Percentiles rank a stretch among this genome's conserved stretches.
Conservation (phyloP, 768 basidiomycete genomes). For the Russula abietina region DNA sequence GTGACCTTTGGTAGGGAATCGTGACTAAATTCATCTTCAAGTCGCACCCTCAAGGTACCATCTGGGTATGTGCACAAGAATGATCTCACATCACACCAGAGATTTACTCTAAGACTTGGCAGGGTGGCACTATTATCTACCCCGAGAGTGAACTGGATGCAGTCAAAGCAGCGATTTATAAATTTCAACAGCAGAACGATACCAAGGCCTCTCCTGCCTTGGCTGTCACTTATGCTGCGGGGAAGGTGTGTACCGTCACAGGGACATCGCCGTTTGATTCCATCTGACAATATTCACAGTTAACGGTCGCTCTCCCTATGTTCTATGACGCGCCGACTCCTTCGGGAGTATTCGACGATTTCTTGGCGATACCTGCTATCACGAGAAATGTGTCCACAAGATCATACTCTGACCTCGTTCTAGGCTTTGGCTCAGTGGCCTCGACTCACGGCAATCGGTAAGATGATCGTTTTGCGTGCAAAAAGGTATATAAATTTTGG, state of each 20-base stretch:
- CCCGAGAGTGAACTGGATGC: neutral
- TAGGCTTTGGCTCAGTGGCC: neutral
- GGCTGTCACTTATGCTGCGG: neutral
- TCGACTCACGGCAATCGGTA: neutral
- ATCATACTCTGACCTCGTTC: neutral
- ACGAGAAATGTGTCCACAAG: neutral
- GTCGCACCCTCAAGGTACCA: constrained; percentile 21
- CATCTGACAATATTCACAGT: neutral
- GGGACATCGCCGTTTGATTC: no score
- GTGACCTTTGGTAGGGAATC: constrained; percentile 7
- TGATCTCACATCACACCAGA: neutral
- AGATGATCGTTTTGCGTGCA: neutral
- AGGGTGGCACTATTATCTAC: neutral
- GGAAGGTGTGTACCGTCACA: neutral
- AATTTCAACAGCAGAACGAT: constrained; percentile 5
- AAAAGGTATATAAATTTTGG: no score
- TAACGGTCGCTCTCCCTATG: neutral
- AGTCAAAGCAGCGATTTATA: neutral
- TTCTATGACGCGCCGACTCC: constrained; percentile 26
- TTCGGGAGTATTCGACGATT: constrained; percentile 22
- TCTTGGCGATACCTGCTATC: constrained; percentile 14
- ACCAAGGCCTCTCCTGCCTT: neutral
- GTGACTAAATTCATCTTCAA: constrained; percentile 25
- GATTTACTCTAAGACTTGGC: neutral
- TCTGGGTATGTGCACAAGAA: constrained; percentile 22